These are phyloP conservation scores for Penicillium steckii DNA, from an alignment of 495 filamentous ascomycete genomes.

Conservation along the genomic window DNA sequence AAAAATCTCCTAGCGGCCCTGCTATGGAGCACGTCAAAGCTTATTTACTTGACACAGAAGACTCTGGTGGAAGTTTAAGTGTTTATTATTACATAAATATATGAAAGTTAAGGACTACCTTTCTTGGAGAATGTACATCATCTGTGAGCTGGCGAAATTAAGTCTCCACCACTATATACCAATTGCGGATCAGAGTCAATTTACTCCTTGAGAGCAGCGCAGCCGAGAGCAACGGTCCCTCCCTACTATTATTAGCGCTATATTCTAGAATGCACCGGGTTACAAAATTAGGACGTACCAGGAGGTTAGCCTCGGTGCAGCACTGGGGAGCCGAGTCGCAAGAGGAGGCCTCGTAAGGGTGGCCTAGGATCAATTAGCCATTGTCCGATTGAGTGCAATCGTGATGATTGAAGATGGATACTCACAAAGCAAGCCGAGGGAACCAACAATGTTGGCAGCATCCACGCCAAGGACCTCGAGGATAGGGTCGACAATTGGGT, in stretches of 20 bases:
- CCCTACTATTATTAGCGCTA: conserved; percentile 19
- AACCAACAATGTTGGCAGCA: conserved; percentile 71
- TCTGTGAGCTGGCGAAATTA: not conserved
- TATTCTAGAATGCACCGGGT: not conserved
- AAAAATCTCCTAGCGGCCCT: not conserved
- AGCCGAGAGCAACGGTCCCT: conserved; percentile 27
- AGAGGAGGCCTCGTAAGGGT: conserved; percentile 18
- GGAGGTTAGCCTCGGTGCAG: conserved; percentile 36
- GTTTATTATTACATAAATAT: not conserved
- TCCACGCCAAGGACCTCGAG: conserved; percentile 76
- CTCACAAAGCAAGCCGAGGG: conserved; percentile 37
- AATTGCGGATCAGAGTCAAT: not conserved
- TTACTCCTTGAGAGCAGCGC: conserved; percentile 12
- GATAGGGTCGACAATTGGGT: conserved; percentile 65
- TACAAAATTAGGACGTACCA: conserved; percentile 23
- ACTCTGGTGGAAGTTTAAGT: not conserved
- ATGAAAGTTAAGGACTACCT: not conserved
- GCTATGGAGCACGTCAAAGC: not conserved
- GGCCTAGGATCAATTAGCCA: conserved; percentile 21
- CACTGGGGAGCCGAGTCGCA: conserved; percentile 30
- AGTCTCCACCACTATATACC: not conserved
- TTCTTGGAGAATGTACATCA: conserved; percentile 4
- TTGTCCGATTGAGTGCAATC: not conserved
- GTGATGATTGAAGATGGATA: not conserved
- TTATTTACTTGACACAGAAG: not conserved